phyloP scores from a whole-genome alignment of 495 filamentous ascomycete genomes.

The Daldinia vernicosa region DNA sequence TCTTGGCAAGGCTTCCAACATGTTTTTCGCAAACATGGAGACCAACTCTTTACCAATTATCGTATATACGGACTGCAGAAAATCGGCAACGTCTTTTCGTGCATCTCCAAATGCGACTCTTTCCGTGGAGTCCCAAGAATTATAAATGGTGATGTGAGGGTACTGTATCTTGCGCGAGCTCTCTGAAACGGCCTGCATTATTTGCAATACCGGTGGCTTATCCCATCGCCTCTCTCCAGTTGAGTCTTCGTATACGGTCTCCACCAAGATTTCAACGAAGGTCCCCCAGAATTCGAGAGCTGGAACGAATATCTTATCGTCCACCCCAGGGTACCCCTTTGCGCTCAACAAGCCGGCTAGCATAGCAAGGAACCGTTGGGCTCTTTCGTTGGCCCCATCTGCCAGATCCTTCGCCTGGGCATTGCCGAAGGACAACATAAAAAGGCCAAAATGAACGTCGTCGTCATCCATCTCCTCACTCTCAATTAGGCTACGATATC shows the following conservation, averaged over 20 bases:
- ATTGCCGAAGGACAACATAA: conserved; percentile 76
- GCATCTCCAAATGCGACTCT: conserved; percentile 77
- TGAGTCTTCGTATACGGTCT: conserved; percentile 44
- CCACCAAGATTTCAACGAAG: conserved; percentile 65
- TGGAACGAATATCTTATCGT: conserved; percentile 78
- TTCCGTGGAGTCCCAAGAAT: conserved; percentile 76
- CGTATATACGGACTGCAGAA: conserved; percentile 78
- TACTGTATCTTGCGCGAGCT: conserved; percentile 71
- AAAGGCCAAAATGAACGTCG: conserved; percentile 70
- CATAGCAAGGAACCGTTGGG: conserved; percentile 58
- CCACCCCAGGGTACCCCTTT: conserved; percentile 76
- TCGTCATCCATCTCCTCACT: conserved; percentile 69
- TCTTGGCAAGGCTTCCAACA: conserved; percentile 64
- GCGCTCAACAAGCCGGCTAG: conserved; percentile 72
- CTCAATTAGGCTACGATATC: conserved; percentile 62
- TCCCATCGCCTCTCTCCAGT: conserved; percentile 46
- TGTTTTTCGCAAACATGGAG: conserved; percentile 71
- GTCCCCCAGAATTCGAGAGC: conserved; percentile 87
- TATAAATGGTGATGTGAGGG: conserved; percentile 59
- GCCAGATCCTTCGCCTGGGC: conserved; percentile 63
- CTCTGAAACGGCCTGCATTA: conserved; percentile 66
- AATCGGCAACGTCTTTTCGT: conserved; percentile 81
- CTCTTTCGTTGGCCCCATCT: conserved; percentile 52
- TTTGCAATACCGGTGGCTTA: conserved; percentile 48
- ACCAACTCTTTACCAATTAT: conserved; percentile 74